Base-by-base conservation (phyloP, 2,329 filamentous ascomycete species). In the Cordyceps farinosa region DNA sequence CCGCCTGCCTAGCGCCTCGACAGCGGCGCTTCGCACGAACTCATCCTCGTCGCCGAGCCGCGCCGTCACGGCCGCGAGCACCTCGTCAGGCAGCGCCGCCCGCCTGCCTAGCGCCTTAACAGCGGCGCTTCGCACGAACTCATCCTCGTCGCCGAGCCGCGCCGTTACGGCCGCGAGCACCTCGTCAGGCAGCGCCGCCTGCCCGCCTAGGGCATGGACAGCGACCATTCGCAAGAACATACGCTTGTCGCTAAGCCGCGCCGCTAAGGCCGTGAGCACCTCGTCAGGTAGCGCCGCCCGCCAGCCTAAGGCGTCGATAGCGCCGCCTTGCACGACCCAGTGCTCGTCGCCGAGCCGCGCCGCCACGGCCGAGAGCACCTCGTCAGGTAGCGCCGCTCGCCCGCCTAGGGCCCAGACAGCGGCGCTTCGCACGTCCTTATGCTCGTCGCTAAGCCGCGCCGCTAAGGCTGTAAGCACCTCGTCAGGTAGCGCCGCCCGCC, bases 281-380 rank as follows among this genome's bases (percentile, higher is more conserved):
- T 42, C 54, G 8, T 65, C 56, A 52, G 59, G 38, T 11, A 65
- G 27, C 5, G 38, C 54, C 34, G 57, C 50, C n/a, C 57, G 56
- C 4, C 42, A 42, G 11, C 52, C 44, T 56, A 64, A 40, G 36
- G 62, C 57, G 5, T 56, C 22, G 29, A 51, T 51, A n/a, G 57
- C 51, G 8, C 5, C 22, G 17, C 6, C 1, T 38, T 22, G 62
- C 3, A 60, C 40, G 27, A 6, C 30, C 44, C 29, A 13, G 36
- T 60, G 42, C 30, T 50, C 36, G n/a, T 60, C 1, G 11, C 47
- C 55, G 6, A 45, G 30, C 40, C 22, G 42, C 17, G n/a, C 27
- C 11, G 11, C 11, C 11, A 42, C 38, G 3, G 11, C 11, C 55
- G 13, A 9, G 2, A 45, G 22, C 27, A 38, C 15, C 4, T 27